These are phyloP conservation scores for Samsoniella hepiali DNA, from an alignment of 2,329 filamentous ascomycete species.

Conservation along the genomic window DNA sequence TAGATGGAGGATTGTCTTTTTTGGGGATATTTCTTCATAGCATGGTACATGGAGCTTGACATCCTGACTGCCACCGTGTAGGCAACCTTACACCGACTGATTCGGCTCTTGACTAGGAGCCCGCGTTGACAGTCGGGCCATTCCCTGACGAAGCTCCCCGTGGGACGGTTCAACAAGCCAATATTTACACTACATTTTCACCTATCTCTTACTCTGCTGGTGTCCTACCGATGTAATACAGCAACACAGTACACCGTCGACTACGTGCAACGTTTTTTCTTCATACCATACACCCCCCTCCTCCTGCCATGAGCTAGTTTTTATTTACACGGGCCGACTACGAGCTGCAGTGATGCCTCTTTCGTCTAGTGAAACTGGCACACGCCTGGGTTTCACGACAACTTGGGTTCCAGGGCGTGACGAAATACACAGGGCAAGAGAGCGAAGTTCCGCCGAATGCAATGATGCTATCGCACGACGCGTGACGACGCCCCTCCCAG, in stretches of 20 bases:
- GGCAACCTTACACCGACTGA: neutral
- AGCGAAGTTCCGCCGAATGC: neutral
- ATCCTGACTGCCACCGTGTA: neutral
- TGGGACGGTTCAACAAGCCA: neutral
- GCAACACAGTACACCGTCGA: neutral
- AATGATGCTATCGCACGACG: neutral
- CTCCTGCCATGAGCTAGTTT: neutral
- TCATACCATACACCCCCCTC: neutral
- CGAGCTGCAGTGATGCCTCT: neutral
- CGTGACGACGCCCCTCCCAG: neutral
- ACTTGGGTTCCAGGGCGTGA: neutral
- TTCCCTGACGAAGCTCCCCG: neutral
- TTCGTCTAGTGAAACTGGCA: slow-evolving; percentile 17
- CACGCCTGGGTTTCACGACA: neutral
- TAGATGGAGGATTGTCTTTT: neutral
- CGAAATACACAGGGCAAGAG: neutral
- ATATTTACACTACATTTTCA: neutral
- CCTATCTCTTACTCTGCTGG: neutral
- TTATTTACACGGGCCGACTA: slow-evolving; percentile 11
- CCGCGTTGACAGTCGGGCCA: slow-evolving; percentile 7
- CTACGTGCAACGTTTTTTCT: neutral
- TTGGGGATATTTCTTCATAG: neutral
- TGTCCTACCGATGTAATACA: slow-evolving; percentile 3
- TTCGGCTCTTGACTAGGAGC: neutral
- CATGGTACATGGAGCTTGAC: neutral